Percentiles rank a stretch among this genome's conserved stretches.
Conservation (phyloP, 805 yeast species). For the Spathaspora passalidarum region DNA sequence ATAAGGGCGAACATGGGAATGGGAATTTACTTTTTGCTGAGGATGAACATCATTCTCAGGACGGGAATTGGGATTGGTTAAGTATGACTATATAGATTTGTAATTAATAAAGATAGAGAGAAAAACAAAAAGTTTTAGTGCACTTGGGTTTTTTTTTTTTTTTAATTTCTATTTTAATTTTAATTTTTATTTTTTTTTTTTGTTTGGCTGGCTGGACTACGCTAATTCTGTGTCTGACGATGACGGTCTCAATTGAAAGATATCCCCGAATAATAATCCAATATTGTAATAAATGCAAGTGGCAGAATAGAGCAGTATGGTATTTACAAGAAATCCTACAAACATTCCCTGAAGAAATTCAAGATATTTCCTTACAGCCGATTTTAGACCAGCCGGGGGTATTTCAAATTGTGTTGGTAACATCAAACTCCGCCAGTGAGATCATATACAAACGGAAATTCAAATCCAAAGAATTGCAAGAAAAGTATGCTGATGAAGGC, state of each 20-base stretch:
- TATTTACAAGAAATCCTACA: conserved; percentile 80
- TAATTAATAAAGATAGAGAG: background rate
- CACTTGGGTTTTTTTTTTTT: background rate
- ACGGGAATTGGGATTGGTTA: conserved; percentile 25
- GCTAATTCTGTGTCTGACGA: background rate
- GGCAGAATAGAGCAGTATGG: conserved; percentile 90
- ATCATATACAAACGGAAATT: conserved; percentile 53
- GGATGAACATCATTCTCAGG: conserved; percentile 9
- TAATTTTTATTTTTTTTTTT: background rate
- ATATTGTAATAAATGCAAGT: conserved; percentile 81
- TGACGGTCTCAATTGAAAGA: conserved; percentile 3
- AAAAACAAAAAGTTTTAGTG: background rate
- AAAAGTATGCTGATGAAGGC: conserved; percentile 16
- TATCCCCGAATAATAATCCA: conserved; percentile 66
- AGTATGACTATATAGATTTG: conserved; percentile 19
- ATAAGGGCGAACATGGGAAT: background rate
- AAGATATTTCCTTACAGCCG: conserved; percentile 34
- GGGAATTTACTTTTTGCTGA: background rate
- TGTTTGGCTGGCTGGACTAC: background rate
- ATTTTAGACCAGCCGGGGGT: conserved; percentile 21
- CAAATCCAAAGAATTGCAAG: conserved; percentile 27
- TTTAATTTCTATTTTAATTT: background rate
- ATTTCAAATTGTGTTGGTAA: conserved; percentile 17
- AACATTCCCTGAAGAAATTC: conserved; percentile 65
- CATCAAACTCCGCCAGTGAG: conserved; percentile 1